Conservation (phyloP, 495 filamentous ascomycete genomes). For the Lasiosphaeria hispida region DNA sequence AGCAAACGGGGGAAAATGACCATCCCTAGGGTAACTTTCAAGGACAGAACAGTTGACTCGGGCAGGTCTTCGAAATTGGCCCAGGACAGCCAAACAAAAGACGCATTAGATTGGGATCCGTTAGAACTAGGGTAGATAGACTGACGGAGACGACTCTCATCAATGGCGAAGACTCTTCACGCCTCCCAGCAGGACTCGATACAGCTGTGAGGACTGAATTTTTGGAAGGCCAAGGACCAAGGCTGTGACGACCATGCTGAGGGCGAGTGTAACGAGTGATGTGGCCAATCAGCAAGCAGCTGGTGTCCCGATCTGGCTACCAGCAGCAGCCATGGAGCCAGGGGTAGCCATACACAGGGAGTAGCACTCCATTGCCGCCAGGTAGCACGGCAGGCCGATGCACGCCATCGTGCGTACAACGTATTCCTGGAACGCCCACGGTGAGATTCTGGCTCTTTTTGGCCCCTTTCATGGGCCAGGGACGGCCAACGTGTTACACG, state of each 20-base stretch:
- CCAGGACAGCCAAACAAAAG: not conserved
- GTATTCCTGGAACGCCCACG: constrained; percentile 11
- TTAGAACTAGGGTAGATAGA: constrained; percentile 30
- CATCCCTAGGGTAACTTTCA: too few relatives aligned
- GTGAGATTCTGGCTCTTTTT: constrained; percentile 1
- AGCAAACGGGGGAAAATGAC: too few relatives aligned
- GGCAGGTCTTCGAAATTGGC: not conserved
- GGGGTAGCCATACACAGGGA: not conserved
- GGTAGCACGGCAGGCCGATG: constrained; percentile 24
- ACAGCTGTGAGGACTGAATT: not conserved
- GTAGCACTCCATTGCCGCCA: constrained; percentile 1
- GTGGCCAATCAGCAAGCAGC: constrained; percentile 23
- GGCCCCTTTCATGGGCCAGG: constrained; percentile 1
- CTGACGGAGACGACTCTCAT: constrained; percentile 17
- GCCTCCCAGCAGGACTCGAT: not conserved
- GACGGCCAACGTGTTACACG: constrained; percentile 7
- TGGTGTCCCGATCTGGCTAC: constrained; percentile 23
- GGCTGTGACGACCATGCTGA: not conserved
- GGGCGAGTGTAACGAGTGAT: not conserved
- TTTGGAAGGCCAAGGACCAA: not conserved
- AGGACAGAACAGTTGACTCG: not conserved
- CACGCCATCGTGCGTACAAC: constrained; percentile 26
- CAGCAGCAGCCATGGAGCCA: constrained; percentile 2
- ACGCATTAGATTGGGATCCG: constrained; percentile 23
- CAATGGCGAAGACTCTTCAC: constrained; percentile 3